Evolutionary conservation across 345 rosid species (phyloP), one percentile per base, ranked within the genome.

Genomic region (Luvunga scandens): DNA sequence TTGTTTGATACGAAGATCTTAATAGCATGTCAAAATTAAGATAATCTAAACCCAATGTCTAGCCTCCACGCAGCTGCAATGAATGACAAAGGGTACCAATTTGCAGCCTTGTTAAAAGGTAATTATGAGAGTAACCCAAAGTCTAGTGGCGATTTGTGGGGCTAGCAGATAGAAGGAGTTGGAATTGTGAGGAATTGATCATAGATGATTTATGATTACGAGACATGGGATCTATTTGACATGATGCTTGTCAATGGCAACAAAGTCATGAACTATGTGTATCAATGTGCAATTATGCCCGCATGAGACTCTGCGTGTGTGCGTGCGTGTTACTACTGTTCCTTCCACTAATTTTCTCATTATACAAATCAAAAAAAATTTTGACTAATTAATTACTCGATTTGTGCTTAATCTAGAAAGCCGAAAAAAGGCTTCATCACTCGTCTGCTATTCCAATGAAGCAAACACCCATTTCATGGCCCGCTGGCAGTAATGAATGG

Each of bases 211-310:
- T 63, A 36, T 63, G 69, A 75, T 75, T 42, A 31, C 16, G 27
- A 76, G 56, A 66, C 71, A 65, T 53, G 60, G 61, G 30, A 69
- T 63, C 39, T 31, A 30, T 69, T 27, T 48, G 78, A 65, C 71
- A 76, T 76, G 79, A 76, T 76, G 79, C 66, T 55, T 0, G 18
- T 48, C 72, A 75, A 48, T 50, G 77, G 69, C 33, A 45, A 25
- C 39, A 42, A 75, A 42, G n/a, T 30, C 69, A 39, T 33, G 72
- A 75, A 4, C 64, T 4, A 22, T 2, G 69, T 22, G 22, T 3
- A 39, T 42, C 25, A n/a, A 4, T 18, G 28, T 60, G 56, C 67
- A 60, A 59, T 60, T 42, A 73, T 61, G 57, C 57, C 27, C 69
- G 38, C 57, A 25, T 21, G 38, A 28, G 28, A 31, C 73, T 67